Evolutionary conservation across 257 asterid species (phyloP).

Genomic region (Nicotiana undulata): DNA sequence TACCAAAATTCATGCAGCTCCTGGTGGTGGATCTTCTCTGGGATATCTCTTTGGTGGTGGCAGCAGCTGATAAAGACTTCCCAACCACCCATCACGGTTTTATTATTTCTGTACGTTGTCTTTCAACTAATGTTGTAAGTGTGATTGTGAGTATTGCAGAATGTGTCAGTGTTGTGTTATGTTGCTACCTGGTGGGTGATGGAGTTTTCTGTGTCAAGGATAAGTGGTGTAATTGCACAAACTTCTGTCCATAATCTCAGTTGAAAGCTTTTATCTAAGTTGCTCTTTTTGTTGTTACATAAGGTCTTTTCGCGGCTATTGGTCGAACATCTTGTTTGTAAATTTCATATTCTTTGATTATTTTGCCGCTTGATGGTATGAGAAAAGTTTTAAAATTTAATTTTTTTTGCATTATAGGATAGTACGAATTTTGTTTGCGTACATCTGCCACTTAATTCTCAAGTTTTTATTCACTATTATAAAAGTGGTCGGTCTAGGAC

Average conservation of each 20-base stretch:
- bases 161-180: background rate
- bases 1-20: constrained; percentile 1
- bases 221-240: background rate
- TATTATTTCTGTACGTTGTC: background rate
- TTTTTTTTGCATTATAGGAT: background rate
- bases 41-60: constrained; percentile 5
- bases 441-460: too few relatives aligned
- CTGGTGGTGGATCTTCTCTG: constrained; percentile 9
- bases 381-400: too few relatives aligned
- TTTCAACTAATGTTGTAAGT: background rate
- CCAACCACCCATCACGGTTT: background rate
- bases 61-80: background rate
- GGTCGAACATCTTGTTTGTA: background rate
- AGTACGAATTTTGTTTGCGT: too few relatives aligned
- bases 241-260: background rate
- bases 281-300: background rate
- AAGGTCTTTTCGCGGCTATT: background rate
- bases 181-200: background rate
- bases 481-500: too few relatives aligned
- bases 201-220: background rate
- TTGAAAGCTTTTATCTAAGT: background rate
- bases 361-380: background rate
- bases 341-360: background rate
- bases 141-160: background rate
- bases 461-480: too few relatives aligned